phyloP scores from a whole-genome alignment of 2,329 filamentous ascomycete species.

The Penicillium sp. region DNA sequence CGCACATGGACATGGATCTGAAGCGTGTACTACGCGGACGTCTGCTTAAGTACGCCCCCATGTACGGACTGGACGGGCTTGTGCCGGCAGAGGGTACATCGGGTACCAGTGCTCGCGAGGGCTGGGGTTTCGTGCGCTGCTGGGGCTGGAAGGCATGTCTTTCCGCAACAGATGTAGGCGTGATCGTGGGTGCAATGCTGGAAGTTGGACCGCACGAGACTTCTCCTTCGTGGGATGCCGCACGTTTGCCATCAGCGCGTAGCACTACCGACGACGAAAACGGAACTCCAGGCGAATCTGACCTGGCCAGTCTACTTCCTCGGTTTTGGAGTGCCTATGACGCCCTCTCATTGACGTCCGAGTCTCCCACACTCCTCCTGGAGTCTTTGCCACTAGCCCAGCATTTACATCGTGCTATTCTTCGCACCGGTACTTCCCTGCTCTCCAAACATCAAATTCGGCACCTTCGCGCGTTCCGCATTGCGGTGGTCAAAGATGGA shows the following conservation, averaged over 20 bases:
- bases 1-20: constrained; percentile 97
- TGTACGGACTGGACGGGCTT: constrained; percentile 92
- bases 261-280: constrained; percentile 17
- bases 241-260: constrained; percentile 26
- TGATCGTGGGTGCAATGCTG: constrained; percentile 85
- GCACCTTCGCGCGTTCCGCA: constrained; percentile 86
- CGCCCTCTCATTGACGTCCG: constrained; percentile 51
- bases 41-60: constrained; percentile 83
- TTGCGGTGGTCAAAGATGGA: constrained; percentile 94
- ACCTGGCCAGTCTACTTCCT: constrained; percentile 38
- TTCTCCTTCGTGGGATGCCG: constrained; percentile 35
- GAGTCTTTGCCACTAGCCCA: constrained; percentile 81
- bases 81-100: constrained; percentile 77
- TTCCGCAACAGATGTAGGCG: constrained; percentile 90
- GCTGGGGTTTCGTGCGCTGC: constrained; percentile 94
- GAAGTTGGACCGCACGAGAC: constrained; percentile 69
- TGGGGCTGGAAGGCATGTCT: constrained; percentile 98
- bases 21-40: constrained; percentile 85
- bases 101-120: constrained; percentile 74
- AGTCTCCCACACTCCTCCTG: constrained; percentile 59
- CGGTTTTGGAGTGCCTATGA: constrained; percentile 64
- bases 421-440: constrained; percentile 85
- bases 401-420: constrained; percentile 86
- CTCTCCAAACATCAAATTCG: constrained; percentile 94
- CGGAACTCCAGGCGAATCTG: constrained; percentile 23